Evolutionary conservation across 768 basidiomycete species (phyloP).

Genomic region (Boletales sp.): DNA sequence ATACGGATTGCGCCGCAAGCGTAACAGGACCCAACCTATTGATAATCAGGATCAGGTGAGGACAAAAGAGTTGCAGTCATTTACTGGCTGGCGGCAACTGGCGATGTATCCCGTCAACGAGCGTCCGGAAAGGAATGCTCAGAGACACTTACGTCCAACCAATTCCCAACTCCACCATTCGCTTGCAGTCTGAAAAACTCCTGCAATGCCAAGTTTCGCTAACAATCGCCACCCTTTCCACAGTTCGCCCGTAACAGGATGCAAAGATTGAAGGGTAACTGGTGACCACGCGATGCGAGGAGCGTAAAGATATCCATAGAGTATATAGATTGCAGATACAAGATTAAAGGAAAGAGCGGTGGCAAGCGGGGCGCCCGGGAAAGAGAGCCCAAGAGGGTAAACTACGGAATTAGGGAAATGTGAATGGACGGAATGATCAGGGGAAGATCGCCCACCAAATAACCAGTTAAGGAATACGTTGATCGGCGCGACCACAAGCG

Average conservation of each 20-base stretch:
- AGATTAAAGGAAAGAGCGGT: slow-evolving; percentile 88
- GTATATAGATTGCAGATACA: slow-evolving; percentile 58
- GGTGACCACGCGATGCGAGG: slow-evolving; percentile 75
- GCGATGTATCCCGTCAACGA: not conserved
- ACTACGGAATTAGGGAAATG: slow-evolving; percentile 13
- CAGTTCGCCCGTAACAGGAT: slow-evolving; percentile 56
- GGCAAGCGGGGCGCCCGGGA: slow-evolving; percentile 88
- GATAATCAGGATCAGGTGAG: not conserved
- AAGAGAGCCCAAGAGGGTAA: slow-evolving; percentile 71
- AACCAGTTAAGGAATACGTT: slow-evolving; percentile 82
- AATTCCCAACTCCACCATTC: slow-evolving; percentile 99
- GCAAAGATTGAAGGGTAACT: slow-evolving; percentile 17
- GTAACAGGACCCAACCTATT: slow-evolving; percentile 70
- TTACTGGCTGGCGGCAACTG: slow-evolving; percentile 56
- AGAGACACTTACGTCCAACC: slow-evolving; percentile 41
- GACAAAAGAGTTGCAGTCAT: slow-evolving; percentile 1
- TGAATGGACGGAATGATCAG: not conserved
- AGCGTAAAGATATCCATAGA: slow-evolving; percentile 60
- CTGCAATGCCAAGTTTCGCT: slow-evolving; percentile 74
- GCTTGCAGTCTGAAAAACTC: slow-evolving; percentile 75
- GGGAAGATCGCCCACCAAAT: slow-evolving; percentile 52
- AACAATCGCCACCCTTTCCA: slow-evolving; percentile 69
- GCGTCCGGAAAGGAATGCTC: not conserved
- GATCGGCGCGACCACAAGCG: slow-evolving; percentile 77
- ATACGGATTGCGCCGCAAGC: slow-evolving; percentile 86